Conservation (phyloP, 192 early-diverging fungal genomes). For the Podila minutissima region DNA sequence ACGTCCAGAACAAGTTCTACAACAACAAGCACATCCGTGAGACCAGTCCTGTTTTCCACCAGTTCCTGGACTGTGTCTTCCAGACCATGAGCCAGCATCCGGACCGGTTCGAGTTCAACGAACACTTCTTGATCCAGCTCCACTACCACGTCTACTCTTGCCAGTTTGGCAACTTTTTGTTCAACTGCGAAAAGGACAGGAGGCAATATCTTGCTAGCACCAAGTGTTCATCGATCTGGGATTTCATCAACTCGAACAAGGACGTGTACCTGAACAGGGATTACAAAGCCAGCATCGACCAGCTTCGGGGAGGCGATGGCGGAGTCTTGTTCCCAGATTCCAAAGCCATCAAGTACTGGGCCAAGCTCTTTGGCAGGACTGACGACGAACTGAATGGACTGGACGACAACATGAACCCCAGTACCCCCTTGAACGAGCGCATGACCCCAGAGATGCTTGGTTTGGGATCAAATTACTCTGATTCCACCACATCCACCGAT, state of each 20-base stretch:
- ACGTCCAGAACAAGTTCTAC: conserved; percentile 67
- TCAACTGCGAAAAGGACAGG: conserved; percentile 89
- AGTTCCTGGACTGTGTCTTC: conserved; percentile 97
- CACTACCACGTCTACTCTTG: conserved; percentile 90
- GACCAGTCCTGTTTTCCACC: conserved; percentile 94
- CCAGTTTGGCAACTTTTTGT: conserved; percentile 95
- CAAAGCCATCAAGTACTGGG: conserved; percentile 78
- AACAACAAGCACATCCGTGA: conserved; percentile 76
- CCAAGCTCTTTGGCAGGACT: conserved; percentile 67
- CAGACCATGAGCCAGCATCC: conserved; percentile 91
- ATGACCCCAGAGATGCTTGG: conserved; percentile 34
- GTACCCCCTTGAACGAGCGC: conserved; percentile 18
- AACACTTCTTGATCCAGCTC: conserved; percentile 80
- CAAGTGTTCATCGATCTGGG: conserved; percentile 80
- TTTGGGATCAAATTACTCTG: conserved; percentile 17
- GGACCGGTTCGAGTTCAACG: conserved; percentile 93
- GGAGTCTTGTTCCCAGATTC: conserved; percentile 75
- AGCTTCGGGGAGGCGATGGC: conserved; percentile 55
- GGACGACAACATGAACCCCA: conserved; percentile 6
- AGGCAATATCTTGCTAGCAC: conserved; percentile 50
- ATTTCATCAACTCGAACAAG: conserved; percentile 71
- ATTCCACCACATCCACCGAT: conserved; percentile 7
- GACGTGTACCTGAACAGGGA: conserved; percentile 66
- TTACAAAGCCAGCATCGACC: conserved; percentile 63
- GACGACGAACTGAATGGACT: conserved; percentile 64